Evolutionary conservation across 148 eudicot genomes (phyloP), one percentile per base, ranked within the genome.

Genomic region (Vaccinium darrowii): DNA sequence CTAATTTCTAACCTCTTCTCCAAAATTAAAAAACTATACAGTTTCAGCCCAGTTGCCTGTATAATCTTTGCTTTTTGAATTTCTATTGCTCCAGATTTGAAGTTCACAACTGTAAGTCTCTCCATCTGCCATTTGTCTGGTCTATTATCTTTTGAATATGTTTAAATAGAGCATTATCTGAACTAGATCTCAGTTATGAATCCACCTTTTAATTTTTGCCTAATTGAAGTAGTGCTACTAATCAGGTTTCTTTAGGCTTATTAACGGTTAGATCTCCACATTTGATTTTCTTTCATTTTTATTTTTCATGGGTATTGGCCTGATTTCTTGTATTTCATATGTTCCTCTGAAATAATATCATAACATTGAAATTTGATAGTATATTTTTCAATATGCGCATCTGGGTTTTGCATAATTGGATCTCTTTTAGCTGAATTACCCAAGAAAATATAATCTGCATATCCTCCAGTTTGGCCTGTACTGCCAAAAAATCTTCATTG

Each of bases 41-140:
- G 33, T 33, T 52, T 83, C 27, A 19, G 16, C 84, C 58, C 58
- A 81, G 7, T 62, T 81, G 57, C 50, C 56, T 3, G 2, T 43
- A 52, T 50, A 78, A 78, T 81, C 56, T 62, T 36, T 65, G 7
- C 7, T 62, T 13, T 14, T 23, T 78, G 30, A n/a, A 50, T 65
- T 2, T 74, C 51, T 43, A 25, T 47, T 11, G 13, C 51, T 53
- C 79, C n/a, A 27, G 2, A 51, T 83, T 54, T 71, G 53, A 50
- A 50, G 51, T 33, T 83, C 78, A 71, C 50, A 25, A 11, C 51
- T 30, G 84, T 83, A 83, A 83, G 79, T 53, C 67, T 53, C 57
- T 82, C 65, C 33, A 47, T 53, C 49, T 63, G 65, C 30, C 54
- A 33, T 50, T 67, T n/a, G 75, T 50, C 2, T 9, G 47, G 47